Conservation (phyloP, 345 rosid genomes). For the Euphorbia pulcherrima region DNA sequence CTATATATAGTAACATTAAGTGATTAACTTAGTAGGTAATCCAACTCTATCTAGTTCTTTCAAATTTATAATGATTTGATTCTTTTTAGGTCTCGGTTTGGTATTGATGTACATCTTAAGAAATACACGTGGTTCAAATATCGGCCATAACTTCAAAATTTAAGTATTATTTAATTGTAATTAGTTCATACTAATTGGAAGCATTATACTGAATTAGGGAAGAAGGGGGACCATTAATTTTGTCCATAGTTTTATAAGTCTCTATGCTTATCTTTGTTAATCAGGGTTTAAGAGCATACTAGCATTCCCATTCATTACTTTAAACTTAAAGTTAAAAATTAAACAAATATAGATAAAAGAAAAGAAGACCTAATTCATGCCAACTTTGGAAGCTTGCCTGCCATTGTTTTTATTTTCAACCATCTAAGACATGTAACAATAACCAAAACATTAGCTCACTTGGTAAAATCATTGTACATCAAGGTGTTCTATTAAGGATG, state of each 20-base stretch:
- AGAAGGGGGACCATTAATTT: constrained; percentile 32
- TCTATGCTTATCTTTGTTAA: constrained; percentile 6
- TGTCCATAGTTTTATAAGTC: constrained; percentile 18
- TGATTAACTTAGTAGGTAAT: constrained; percentile 21
- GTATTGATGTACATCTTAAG: constrained; percentile 20
- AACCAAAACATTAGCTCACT: no score
- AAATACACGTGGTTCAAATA: constrained; percentile 38
- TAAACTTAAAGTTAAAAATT: constrained; percentile 2
- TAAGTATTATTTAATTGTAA: constrained; percentile 19
- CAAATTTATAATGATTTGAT: constrained; percentile 11
- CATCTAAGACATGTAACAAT: constrained; percentile 17
- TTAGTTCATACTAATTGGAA: constrained; percentile 30
- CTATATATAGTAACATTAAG: constrained; percentile 7
- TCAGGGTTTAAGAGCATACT: constrained; percentile 16
- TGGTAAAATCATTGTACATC: no score
- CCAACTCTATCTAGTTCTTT: constrained; percentile 20
- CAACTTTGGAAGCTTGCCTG: constrained; percentile 25
- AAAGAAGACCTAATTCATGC: constrained; percentile 19
- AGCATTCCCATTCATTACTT: constrained; percentile 7
- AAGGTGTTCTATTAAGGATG: no score
- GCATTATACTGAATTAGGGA: constrained; percentile 21
- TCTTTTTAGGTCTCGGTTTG: constrained; percentile 33
- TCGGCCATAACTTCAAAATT: constrained; percentile 43
- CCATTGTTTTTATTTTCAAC: constrained; percentile 15
- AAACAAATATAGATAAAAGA: background rate